A percentile compares a stretch with the other conserved stretches of the same genome.
phyloP scores from a whole-genome alignment of 495 filamentous ascomycete genomes.

The Aspergillus olivimuriae region DNA sequence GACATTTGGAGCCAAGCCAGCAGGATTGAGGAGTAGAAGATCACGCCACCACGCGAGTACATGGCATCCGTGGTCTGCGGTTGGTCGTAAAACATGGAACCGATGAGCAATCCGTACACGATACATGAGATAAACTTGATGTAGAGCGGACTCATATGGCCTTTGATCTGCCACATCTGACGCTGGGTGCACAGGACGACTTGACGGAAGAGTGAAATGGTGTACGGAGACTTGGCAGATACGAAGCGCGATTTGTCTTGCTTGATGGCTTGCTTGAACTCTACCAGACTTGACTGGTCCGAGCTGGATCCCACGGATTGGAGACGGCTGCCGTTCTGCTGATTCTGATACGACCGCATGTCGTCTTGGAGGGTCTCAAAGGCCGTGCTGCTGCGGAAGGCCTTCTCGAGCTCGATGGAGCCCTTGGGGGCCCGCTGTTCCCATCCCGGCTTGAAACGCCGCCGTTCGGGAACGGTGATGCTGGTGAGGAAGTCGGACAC shows the following conservation, averaged over 20 bases:
- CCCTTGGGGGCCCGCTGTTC: conserved; percentile 62
- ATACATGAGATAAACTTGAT: conserved; percentile 31
- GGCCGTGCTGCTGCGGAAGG: conserved; percentile 44
- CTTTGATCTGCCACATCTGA: conserved; percentile 47
- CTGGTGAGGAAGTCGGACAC: conserved; percentile 80
- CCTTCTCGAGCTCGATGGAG: conserved; percentile 57
- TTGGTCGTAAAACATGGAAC: conserved; percentile 32
- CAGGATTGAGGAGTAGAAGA: conserved; percentile 71
- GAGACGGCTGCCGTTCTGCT: conserved; percentile 22
- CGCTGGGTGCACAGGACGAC: conserved; percentile 56
- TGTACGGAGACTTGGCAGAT: conserved; percentile 45
- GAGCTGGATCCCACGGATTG: conserved; percentile 25
- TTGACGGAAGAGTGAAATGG: conserved; percentile 56
- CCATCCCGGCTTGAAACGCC: conserved; percentile 56
- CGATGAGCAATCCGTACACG: conserved; percentile 27
- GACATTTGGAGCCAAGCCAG: conserved; percentile 74
- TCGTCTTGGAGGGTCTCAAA: conserved; percentile 42
- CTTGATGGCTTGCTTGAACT: conserved; percentile 37
- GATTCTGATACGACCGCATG: conserved; percentile 43
- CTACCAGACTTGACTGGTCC: conserved; percentile 40
- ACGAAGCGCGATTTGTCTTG: conserved; percentile 34
- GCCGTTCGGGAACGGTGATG: conserved; percentile 64
- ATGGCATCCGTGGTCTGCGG: conserved; percentile 41
- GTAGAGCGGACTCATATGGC: conserved; percentile 25
- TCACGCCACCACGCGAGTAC: conserved; percentile 40